phyloP scores from a whole-genome alignment of 176 grass and related monocot species.

The Alopecurus myosuroides region DNA sequence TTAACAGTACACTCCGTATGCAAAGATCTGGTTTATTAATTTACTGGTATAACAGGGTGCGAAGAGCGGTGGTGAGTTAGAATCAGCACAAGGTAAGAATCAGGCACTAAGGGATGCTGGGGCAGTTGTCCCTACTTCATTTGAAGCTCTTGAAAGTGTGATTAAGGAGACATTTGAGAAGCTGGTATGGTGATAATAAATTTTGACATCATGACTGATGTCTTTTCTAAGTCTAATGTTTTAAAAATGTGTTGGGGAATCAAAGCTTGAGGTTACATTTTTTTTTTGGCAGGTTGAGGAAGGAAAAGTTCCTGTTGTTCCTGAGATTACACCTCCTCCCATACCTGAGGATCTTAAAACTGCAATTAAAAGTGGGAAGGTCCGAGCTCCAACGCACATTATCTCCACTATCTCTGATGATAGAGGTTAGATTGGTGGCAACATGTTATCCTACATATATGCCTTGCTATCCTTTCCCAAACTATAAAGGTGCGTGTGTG shows the following conservation, averaged over 20 bases:
- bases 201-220: not conserved
- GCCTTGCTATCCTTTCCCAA: not conserved
- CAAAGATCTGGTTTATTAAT: conserved; percentile 13
- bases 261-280: not conserved
- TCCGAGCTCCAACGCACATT: conserved; percentile 95
- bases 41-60: conserved; percentile 63
- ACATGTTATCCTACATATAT: conserved; percentile 17
- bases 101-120: conserved; percentile 86
- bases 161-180: conserved; percentile 92
- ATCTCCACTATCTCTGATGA: conserved; percentile 99
- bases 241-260: not conserved
- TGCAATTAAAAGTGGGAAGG: conserved; percentile 97
- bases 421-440: conserved; percentile 70
- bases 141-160: conserved; percentile 83
- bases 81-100: conserved; percentile 98
- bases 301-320: conserved; percentile 75
- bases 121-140: conserved; percentile 94
- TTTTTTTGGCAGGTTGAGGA: conserved; percentile 70
- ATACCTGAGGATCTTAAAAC: conserved; percentile 96
- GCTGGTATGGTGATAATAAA: conserved; percentile 47
- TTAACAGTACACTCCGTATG: conserved; percentile 9
- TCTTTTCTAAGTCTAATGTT: not conserved
- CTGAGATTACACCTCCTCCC: conserved; percentile 79
- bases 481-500: conserved; percentile 18
- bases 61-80: conserved; percentile 95